Base-by-base conservation (phyloP, 352 stramenopile genomes). In the Pythium scleroteichum region DNA sequence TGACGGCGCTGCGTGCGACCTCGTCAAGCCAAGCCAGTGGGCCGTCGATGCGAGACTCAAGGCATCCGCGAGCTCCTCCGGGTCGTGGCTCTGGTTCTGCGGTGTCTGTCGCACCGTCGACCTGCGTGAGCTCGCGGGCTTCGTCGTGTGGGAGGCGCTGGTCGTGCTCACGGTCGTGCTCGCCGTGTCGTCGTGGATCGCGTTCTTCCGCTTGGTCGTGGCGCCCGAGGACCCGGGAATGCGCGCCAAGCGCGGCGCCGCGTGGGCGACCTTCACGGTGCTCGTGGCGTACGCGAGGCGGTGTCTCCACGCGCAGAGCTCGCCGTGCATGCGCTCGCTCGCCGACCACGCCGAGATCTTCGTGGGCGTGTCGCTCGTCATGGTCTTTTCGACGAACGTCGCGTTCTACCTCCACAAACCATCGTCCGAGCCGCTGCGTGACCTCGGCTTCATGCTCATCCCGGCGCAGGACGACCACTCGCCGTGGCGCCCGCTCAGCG, bases 381-480 rank as follows among this genome's bases (percentile, higher is more conserved):
- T 76, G 62, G 69, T 78, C 9, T 70, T 81, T 27, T 71, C 64
- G 16, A 71, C 61, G 27, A 84, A 84, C 57, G 62, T 79, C 19
- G 72, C 71, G 17, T 76, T 76, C 23, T 76, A 69, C 46, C 55
- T 84, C 13, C 75, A 82, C 47, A 56, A 50, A 23, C 75, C 75
- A 33, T 71, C 69, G 3, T 41, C 27, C 10, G 63, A 50, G n/a
- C 70, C 68, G 19, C 59, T 84, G 17, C 72, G 66, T 22, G 75
- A 84, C 51, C 56, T 84, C 19, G 72, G 75, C 39, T 83, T 83
- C 64, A 67, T 75, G 57, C 56, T 83, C 20, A 60, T 81, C 19
- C 72, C 75, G 17, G 62, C 62, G 53, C 66, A 75, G 35, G 47
- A 52, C 13, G 64, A 66, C 6, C 24, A 75, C 47, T 75, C 68